These are phyloP conservation scores for Neurospora cerealis DNA, from an alignment of 495 filamentous ascomycete species.

Conservation along the genomic window DNA sequence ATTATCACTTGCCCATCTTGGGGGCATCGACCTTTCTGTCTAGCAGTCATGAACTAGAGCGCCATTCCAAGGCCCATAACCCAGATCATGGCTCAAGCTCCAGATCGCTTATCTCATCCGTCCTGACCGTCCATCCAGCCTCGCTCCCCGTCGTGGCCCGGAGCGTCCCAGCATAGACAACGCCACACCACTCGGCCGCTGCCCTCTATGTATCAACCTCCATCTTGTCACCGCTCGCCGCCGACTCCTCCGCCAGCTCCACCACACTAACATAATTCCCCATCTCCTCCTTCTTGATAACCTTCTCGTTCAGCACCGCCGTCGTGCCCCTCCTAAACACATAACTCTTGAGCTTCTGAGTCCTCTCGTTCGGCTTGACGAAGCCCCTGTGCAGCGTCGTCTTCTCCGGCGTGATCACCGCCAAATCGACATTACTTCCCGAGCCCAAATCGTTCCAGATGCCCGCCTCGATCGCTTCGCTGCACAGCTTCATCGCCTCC, in stretches of 20 bases:
- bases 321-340: conserved; percentile 83
- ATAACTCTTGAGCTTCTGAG: conserved; percentile 87
- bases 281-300: conserved; percentile 86
- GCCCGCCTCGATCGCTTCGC: conserved; percentile 88
- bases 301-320: conserved; percentile 83
- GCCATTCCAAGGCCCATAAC: background rate
- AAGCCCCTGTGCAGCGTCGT: conserved; percentile 84
- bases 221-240: conserved; percentile 71
- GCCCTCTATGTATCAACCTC: conserved; percentile 66
- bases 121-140: background rate
- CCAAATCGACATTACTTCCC: conserved; percentile 94
- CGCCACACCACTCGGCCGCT: background rate
- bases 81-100: background rate
- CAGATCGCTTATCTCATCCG: background rate
- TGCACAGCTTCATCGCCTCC: conserved; percentile 71
- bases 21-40: background rate
- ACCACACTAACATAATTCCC: conserved; percentile 91
- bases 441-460: conserved; percentile 99
- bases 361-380: conserved; percentile 84
- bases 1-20: background rate
- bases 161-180: background rate
- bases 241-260: conserved; percentile 52
- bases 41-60: background rate
- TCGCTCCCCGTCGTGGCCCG: background rate
- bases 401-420: conserved; percentile 88